These are phyloP conservation scores for Ascoidea asiatica DNA, from an alignment of 805 yeast genomes.

Conservation along the genomic window DNA sequence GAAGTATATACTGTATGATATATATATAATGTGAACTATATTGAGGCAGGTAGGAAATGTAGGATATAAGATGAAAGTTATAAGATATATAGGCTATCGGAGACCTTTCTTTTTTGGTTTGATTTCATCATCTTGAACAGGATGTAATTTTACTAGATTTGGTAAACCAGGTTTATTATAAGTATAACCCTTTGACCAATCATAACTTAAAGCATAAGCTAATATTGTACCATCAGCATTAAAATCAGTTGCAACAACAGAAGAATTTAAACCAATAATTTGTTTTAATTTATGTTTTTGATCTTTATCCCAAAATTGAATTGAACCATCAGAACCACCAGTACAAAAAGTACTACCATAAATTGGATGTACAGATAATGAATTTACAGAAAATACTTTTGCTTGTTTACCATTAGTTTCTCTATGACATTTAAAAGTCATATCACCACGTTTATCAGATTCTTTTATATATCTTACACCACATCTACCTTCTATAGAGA, in stretches of 20 bases:
- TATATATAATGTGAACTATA: no score
- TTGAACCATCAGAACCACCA: conserved; percentile 89
- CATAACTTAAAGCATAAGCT: conserved; percentile 89
- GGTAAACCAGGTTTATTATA: conserved; percentile 67
- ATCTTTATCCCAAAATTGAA: conserved; percentile 94
- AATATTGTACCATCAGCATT: conserved; percentile 72
- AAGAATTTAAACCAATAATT: conserved; percentile 50
- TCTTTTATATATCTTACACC: conserved; percentile 89
- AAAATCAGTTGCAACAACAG: conserved; percentile 69
- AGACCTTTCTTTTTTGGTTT: conserved; percentile 37
- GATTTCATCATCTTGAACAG: conserved; percentile 76
- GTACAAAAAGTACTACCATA: conserved; percentile 89
- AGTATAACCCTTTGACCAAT: conserved; percentile 88
- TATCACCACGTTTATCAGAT: conserved; percentile 57
- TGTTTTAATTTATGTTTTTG: conserved; percentile 78
- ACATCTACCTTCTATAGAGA: conserved; percentile 91
- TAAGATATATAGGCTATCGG: no score
- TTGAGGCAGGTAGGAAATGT: no score
- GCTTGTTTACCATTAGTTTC: conserved; percentile 46
- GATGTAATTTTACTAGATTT: conserved; percentile 67
- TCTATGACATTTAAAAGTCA: conserved; percentile 92
- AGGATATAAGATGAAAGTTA: no score
- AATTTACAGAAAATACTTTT: conserved; percentile 65
- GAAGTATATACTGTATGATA: no score
- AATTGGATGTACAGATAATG: conserved; percentile 75